Conservation (phyloP, 2,329 filamentous ascomycete genomes). For the Apiospora koreana region DNA sequence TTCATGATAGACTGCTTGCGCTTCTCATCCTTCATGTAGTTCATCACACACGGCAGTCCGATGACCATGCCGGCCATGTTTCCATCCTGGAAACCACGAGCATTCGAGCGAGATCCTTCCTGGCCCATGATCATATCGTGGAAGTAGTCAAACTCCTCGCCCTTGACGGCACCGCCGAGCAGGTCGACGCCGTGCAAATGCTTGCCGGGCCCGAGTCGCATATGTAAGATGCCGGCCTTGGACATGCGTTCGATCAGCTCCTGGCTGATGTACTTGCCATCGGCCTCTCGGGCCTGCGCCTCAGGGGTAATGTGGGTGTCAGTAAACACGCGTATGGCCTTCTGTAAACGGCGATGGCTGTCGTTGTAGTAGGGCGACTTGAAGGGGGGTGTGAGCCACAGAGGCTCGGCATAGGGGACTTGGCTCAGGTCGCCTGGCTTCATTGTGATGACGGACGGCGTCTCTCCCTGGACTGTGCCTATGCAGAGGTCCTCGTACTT, state of each 20-base stretch:
- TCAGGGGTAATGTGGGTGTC: slow-evolving; percentile 73
- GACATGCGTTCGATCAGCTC: slow-evolving; percentile 79
- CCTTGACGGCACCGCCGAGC: slow-evolving; percentile 69
- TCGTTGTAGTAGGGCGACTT: slow-evolving; percentile 81
- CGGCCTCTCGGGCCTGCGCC: slow-evolving; percentile 73
- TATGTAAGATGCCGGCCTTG: slow-evolving; percentile 72
- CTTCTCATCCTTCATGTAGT: slow-evolving; percentile 70
- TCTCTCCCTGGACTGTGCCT: slow-evolving; percentile 75
- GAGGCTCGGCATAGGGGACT: slow-evolving; percentile 82
- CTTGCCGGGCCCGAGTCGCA: slow-evolving; percentile 81
- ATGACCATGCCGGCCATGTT: slow-evolving; percentile 89
- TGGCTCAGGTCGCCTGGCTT: slow-evolving; percentile 70
- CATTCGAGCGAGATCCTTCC: slow-evolving; percentile 70
- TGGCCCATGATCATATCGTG: slow-evolving; percentile 78
- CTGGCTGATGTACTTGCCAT: slow-evolving; percentile 70
- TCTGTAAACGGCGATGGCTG: slow-evolving; percentile 68
- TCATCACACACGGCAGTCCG: slow-evolving; percentile 74
- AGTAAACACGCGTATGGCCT: slow-evolving; percentile 71
- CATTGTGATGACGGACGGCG: slow-evolving; percentile 69
- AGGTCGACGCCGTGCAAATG: slow-evolving; percentile 74
- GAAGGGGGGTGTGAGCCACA: slow-evolving; percentile 79
- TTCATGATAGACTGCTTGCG: slow-evolving; percentile 68
- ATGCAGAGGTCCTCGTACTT: slow-evolving; percentile 77
- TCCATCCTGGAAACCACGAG: slow-evolving; percentile 81
- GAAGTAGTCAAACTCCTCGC: slow-evolving; percentile 85